Evolutionary conservation across 2,329 filamentous ascomycete species (phyloP).

Genomic region (Pseudogymnoascus sp.): DNA sequence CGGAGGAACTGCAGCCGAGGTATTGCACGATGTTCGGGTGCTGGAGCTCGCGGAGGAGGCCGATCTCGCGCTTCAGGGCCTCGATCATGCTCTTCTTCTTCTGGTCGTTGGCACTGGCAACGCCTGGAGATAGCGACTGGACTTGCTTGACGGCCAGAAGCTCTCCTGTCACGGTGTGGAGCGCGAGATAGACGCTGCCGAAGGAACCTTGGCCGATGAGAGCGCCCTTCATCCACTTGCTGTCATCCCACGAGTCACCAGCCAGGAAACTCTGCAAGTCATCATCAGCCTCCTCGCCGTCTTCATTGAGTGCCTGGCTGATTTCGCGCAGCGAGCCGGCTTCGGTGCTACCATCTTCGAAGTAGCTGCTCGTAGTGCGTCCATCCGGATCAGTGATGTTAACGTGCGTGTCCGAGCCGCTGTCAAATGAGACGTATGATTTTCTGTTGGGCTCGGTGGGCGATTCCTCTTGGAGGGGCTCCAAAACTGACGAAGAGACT

Average conservation of each 20-base stretch:
- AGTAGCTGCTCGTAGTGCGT: constrained; percentile 70
- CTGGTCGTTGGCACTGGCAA: constrained; percentile 74
- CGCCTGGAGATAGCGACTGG: constrained; percentile 73
- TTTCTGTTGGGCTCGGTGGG: constrained; percentile 79
- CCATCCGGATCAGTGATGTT: constrained; percentile 74
- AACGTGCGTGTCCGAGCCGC: constrained; percentile 64
- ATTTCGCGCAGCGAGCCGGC: constrained; percentile 74
- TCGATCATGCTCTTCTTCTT: constrained; percentile 98
- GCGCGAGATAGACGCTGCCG: constrained; percentile 86
- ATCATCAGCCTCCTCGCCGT: constrained; percentile 86
- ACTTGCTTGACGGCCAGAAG: constrained; percentile 98
- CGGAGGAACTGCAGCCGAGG: constrained; percentile 86
- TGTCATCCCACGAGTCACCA: constrained; percentile 89
- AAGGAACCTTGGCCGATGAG: constrained; percentile 96
- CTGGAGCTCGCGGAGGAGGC: constrained; percentile 84
- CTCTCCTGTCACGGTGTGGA: constrained; percentile 94
- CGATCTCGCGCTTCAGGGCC: constrained; percentile 93
- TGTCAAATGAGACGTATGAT: constrained; percentile 84
- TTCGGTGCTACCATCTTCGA: constrained; percentile 72
- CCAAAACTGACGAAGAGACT: constrained; percentile 79
- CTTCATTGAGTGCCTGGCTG: constrained; percentile 77
- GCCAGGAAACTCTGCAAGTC: constrained; percentile 85
- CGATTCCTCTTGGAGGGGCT: constrained; percentile 87
- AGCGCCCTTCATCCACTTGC: constrained; percentile 99
- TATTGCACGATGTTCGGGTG: constrained; percentile 98